phyloP scores from a whole-genome alignment of 345 rosid genomes.

The Heritiera fomes region DNA sequence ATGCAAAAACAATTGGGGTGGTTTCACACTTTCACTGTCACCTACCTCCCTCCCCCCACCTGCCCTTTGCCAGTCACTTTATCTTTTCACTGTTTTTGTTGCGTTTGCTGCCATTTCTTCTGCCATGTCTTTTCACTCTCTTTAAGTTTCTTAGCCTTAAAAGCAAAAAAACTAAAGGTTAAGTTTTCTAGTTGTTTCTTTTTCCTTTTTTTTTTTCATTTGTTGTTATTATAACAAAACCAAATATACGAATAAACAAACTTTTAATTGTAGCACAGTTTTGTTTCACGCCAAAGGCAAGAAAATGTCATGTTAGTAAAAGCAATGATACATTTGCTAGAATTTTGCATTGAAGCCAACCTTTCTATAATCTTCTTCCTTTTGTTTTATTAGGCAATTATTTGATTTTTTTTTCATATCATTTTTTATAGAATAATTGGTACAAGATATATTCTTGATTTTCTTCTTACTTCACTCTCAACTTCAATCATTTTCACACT shows the following conservation, averaged over 20 bases:
- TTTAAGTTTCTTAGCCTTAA: not conserved
- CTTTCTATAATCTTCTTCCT: not conserved
- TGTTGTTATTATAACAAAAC: not conserved
- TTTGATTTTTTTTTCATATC: not conserved
- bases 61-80: not conserved
- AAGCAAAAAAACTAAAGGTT: not conserved
- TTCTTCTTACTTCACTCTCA: not conserved
- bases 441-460: too few species aligned
- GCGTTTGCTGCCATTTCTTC: not conserved
- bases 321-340: not conserved
- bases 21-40: constrained; percentile 2
- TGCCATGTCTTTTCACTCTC: not conserved
- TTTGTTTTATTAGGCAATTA: not conserved
- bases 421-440: not conserved
- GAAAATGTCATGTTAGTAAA: not conserved
- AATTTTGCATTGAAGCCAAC: not conserved
- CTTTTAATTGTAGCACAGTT: not conserved
- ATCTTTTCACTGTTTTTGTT: not conserved
- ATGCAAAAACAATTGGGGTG: not conserved
- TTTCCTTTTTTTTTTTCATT: not conserved
- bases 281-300: not conserved
- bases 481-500: not conserved
- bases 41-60: not conserved
- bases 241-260: not conserved
- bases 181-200: not conserved